Conservation (phyloP, 306 rosid genomes). For the Inga laurina region DNA sequence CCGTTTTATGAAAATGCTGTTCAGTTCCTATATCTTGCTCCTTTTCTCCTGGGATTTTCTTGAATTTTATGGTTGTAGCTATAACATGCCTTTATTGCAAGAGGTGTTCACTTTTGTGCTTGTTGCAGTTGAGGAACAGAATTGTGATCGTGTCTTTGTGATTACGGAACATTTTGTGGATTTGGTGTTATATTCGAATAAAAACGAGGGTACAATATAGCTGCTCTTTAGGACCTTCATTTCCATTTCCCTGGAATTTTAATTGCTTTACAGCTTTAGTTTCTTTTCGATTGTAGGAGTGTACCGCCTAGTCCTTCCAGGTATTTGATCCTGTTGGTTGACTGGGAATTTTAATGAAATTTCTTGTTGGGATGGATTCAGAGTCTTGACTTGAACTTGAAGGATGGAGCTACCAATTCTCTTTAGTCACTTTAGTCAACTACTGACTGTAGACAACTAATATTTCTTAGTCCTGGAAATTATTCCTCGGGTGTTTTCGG, state of each 20-base stretch:
- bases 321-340: background rate
- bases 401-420: background rate
- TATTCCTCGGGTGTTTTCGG: background rate
- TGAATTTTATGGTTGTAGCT: too few species aligned
- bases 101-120: background rate
- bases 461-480: background rate
- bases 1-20: background rate
- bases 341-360: background rate
- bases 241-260: background rate
- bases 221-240: background rate
- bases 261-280: background rate
- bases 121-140: background rate
- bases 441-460: background rate
- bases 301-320: background rate
- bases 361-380: background rate
- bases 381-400: conserved; percentile 5
- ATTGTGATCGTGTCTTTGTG: background rate
- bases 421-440: background rate
- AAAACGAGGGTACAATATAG: background rate
- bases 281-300: background rate
- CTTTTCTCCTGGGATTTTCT: background rate
- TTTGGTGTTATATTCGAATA: conserved; percentile 12
- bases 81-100: background rate
- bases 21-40: background rate
- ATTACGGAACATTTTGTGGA: conserved; percentile 13